Evolutionary conservation across 768 basidiomycete species (phyloP).

Genomic region (Paxillus ammoniavirescens): DNA sequence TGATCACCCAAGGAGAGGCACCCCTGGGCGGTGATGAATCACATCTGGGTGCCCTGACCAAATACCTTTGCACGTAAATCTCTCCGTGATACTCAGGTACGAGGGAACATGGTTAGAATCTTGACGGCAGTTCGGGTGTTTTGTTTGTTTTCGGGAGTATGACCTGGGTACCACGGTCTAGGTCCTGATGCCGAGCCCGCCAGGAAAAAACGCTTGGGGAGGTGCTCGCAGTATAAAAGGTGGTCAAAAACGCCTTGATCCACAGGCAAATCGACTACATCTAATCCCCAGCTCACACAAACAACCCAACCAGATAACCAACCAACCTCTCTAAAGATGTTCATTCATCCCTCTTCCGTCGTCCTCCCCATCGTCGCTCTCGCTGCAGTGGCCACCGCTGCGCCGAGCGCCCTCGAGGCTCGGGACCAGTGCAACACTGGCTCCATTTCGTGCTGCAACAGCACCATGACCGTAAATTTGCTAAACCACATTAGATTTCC

Average conservation of each 20-base stretch:
- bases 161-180: no score
- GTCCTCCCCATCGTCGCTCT: constrained; percentile 6
- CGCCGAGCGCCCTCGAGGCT: constrained; percentile 1
- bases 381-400: constrained; percentile 4
- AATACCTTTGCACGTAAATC: no score
- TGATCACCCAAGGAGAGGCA: no score
- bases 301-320: background rate
- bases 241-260: background rate
- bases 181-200: no score
- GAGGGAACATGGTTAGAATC: no score
- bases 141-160: no score
- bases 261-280: background rate
- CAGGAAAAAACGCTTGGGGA: background rate
- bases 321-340: background rate
- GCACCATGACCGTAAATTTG: background rate
- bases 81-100: no score
- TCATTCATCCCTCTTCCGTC: constrained; percentile 3
- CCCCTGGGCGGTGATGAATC: no score
- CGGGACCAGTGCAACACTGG: constrained; percentile 14
- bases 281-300: background rate
- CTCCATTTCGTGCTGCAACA: constrained; percentile 9
- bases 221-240: background rate
- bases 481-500: no score
- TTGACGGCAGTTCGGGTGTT: no score
- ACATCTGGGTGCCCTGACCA: no score